Conservation (phyloP, 805 yeast genomes). For the Millerozyma miso region DNA sequence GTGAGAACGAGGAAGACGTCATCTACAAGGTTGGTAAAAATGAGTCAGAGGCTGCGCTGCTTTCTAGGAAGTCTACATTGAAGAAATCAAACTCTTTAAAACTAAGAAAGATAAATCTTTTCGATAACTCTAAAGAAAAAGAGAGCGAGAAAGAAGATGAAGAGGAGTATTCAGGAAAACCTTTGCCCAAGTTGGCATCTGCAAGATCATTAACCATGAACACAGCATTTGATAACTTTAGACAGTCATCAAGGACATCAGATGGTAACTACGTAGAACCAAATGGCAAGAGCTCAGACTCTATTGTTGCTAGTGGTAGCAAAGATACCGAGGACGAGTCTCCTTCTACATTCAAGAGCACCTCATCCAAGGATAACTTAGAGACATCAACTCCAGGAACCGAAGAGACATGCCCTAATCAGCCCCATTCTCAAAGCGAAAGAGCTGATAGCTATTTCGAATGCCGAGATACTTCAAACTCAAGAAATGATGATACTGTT, state of each 20-base stretch:
- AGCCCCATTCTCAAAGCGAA: not conserved
- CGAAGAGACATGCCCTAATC: not conserved
- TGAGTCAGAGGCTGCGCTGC: conserved; percentile 17
- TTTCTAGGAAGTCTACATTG: conserved; percentile 38
- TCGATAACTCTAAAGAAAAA: conserved; percentile 16
- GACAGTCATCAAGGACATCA: not conserved
- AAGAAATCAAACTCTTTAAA: conserved; percentile 38
- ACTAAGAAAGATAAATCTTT: conserved; percentile 37
- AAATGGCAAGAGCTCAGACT: not conserved
- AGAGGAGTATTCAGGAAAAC: conserved; percentile 10
- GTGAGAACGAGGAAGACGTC: conserved; percentile 23
- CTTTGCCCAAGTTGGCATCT: conserved; percentile 14
- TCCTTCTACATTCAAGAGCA: conserved; percentile 12
- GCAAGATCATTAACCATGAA: conserved; percentile 27
- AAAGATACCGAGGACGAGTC: not conserved
- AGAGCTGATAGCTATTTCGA: not conserved
- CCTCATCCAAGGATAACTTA: conserved; percentile 8
- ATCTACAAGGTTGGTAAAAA: conserved; percentile 30
- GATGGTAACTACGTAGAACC: not conserved
- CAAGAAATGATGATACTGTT: not conserved
- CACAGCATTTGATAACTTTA: conserved; percentile 33
- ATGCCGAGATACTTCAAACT: not conserved
- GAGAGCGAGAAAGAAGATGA: conserved; percentile 8
- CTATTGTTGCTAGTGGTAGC: not conserved
- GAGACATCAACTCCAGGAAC: conserved; percentile 12